These are phyloP conservation scores for Penicillium sp. DNA, from an alignment of 2,329 filamentous ascomycete species.

Conservation along the genomic window DNA sequence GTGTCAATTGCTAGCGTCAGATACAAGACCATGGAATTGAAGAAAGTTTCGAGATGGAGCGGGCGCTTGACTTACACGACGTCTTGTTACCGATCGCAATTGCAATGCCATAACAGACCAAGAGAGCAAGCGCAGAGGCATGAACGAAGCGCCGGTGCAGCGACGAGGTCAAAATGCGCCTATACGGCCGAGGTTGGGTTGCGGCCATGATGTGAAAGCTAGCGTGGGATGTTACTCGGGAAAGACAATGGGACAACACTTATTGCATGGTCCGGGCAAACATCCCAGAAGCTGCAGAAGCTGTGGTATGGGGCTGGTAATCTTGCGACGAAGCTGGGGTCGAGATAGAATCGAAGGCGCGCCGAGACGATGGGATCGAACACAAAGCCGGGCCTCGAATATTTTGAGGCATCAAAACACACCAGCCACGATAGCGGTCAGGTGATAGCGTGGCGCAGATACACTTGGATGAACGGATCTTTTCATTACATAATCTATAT, in stretches of 20 bases:
- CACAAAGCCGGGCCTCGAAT: slow-evolving; percentile 18
- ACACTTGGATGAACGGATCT: neutral
- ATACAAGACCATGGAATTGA: neutral
- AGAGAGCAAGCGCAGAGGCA: slow-evolving; percentile 68
- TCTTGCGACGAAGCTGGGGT: slow-evolving; percentile 6
- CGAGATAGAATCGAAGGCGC: slow-evolving; percentile 5
- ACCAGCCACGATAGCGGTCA: slow-evolving; percentile 28
- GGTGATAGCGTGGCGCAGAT: slow-evolving; percentile 18
- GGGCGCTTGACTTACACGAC: slow-evolving; percentile 58
- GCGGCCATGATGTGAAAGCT: slow-evolving; percentile 37
- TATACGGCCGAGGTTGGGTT: slow-evolving; percentile 58
- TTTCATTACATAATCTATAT: neutral
- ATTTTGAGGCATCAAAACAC: slow-evolving; percentile 39
- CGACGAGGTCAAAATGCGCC: slow-evolving; percentile 86
- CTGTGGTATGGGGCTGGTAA: slow-evolving; percentile 1
- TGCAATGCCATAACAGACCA: slow-evolving; percentile 71
- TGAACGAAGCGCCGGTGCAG: slow-evolving; percentile 83
- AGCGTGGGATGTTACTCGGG: slow-evolving; percentile 26
- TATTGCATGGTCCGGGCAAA: slow-evolving; percentile 24
- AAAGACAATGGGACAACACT: slow-evolving; percentile 18
- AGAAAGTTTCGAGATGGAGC: neutral
- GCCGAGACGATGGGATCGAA: slow-evolving; percentile 13
- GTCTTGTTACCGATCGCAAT: slow-evolving; percentile 68
- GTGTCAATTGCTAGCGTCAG: neutral
- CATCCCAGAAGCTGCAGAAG: slow-evolving; percentile 12